Evolutionary conservation across 495 filamentous ascomycete species (phyloP), one percentile per base, ranked within the genome.

Genomic region (Poronia punctata): DNA sequence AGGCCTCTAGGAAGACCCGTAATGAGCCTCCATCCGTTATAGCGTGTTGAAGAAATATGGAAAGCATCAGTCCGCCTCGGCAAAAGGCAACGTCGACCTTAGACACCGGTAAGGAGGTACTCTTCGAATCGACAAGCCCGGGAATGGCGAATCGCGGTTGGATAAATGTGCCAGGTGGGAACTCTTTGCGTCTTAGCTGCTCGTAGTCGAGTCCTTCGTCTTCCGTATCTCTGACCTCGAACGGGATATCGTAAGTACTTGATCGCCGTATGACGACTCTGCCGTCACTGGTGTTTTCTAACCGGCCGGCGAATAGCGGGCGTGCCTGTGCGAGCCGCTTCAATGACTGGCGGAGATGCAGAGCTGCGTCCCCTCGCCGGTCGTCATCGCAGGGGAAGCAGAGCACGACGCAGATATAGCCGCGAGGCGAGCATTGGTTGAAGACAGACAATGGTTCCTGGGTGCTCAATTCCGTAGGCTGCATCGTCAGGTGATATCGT

Each of bases 1-100:
- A 46, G 64, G 73, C 30, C 61, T 80, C 31, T 60, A 78, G 12
- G 56, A 75, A 34, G 68, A 78, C 49, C 57, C 66, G 40, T 52
- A 68, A 38, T 58, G 65, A 52, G 65, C 74, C 32, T 60, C 60
- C 60, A 34, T 64, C 60, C 18, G 49, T 57, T 16, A 60, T 36
- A 14, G 56, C 43, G 35, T 64, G 60, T 27, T 64, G 60, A 43
- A 64, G 43, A 35, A 51, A 57, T 23, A 64, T 46, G n/a, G 54
- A 51, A 40, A 64, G 50, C 12, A 64, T 32, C 15, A 64, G 21
- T 5, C 60, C 60, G 19, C 60, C 60, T 18, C 50, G 35, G 12
- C 53, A 50, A 24, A 60, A 58, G 22, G 54, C 42, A 11, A 49
- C 54, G 5, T 60, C 46, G 14, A 64, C 56, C 15, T 54, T 56